Evolutionary conservation across 2,329 filamentous ascomycete genomes (phyloP).

Genomic region (Pestalotiopsis sp.): DNA sequence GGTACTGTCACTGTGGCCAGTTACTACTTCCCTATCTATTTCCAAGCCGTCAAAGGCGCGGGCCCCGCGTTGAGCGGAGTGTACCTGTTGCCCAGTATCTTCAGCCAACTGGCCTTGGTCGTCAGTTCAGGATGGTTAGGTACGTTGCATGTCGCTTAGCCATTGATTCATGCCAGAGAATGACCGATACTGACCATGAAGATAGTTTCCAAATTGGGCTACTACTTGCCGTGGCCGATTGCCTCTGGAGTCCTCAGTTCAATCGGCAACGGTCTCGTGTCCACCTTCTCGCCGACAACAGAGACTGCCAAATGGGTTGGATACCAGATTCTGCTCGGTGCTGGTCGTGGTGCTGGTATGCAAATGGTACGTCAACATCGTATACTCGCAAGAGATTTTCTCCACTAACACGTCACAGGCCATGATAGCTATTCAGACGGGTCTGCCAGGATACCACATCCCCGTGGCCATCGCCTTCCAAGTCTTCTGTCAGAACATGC

Average conservation of each 20-base stretch:
- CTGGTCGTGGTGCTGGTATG: slow-evolving; percentile 25
- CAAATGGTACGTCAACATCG: slow-evolving; percentile 20
- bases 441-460: slow-evolving; percentile 24
- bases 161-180: no score
- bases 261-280: slow-evolving; percentile 27
- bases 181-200: neutral
- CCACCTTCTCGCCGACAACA: slow-evolving; percentile 27
- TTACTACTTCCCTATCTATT: slow-evolving; percentile 16
- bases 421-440: slow-evolving; percentile 30
- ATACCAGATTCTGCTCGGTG: slow-evolving; percentile 31
- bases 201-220: slow-evolving; percentile 29
- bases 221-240: slow-evolving; percentile 29
- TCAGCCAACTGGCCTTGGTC: slow-evolving; percentile 55
- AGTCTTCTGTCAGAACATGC: slow-evolving; percentile 31
- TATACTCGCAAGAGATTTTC: neutral
- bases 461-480: slow-evolving; percentile 28
- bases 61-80: slow-evolving; percentile 33
- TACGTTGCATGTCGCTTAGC: neutral
- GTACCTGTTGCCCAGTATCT: slow-evolving; percentile 32
- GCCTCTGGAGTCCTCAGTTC: slow-evolving; percentile 24
- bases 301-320: slow-evolving; percentile 29
- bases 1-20: slow-evolving; percentile 20
- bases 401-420: slow-evolving; percentile 15
- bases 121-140: slow-evolving; percentile 45
- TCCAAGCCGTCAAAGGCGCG: slow-evolving; percentile 15